Conservation (phyloP, 345 rosid genomes). For the Capsella bursapastoris region DNA sequence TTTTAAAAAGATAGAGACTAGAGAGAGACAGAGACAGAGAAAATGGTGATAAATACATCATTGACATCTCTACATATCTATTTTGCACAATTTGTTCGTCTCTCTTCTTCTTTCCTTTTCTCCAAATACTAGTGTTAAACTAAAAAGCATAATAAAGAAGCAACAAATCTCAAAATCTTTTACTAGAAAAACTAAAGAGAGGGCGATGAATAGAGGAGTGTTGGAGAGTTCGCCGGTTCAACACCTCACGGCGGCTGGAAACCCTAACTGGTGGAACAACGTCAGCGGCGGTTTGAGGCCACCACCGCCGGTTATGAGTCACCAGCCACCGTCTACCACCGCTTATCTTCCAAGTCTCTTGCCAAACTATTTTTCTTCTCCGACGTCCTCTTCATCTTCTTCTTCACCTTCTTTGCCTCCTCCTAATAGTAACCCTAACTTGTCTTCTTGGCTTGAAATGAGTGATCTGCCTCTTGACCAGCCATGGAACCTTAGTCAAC, state of each 20-base stretch:
- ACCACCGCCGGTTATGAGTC: slow-evolving; percentile 41
- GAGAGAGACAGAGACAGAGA: not conserved
- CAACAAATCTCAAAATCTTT: slow-evolving; percentile 51
- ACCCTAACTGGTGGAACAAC: slow-evolving; percentile 72
- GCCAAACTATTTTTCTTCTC: slow-evolving; percentile 48
- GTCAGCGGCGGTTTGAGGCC: slow-evolving; percentile 57
- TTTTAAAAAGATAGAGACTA: slow-evolving; percentile 8
- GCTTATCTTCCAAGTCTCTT: slow-evolving; percentile 51
- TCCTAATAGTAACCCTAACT: slow-evolving; percentile 36
- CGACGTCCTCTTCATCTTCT: slow-evolving; percentile 47
- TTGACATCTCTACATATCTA: not conserved
- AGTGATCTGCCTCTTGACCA: slow-evolving; percentile 62
- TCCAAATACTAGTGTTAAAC: slow-evolving; percentile 29
- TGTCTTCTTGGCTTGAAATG: slow-evolving; percentile 58
- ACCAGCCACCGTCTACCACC: slow-evolving; percentile 42
- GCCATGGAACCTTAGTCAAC: slow-evolving; percentile 70
- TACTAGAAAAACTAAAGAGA: slow-evolving; percentile 39
- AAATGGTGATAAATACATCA: slow-evolving; percentile 16
- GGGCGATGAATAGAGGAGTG: slow-evolving; percentile 48
- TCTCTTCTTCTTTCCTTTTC: slow-evolving; percentile 34
- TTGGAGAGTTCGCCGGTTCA: slow-evolving; percentile 73
- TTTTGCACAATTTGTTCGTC: slow-evolving; percentile 10
- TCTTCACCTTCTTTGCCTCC: slow-evolving; percentile 55
- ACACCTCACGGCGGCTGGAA: slow-evolving; percentile 70
- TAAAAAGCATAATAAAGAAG: slow-evolving; percentile 47